phyloP scores from a whole-genome alignment of 2,329 filamentous ascomycete species.

The Exophiala calicioides region DNA sequence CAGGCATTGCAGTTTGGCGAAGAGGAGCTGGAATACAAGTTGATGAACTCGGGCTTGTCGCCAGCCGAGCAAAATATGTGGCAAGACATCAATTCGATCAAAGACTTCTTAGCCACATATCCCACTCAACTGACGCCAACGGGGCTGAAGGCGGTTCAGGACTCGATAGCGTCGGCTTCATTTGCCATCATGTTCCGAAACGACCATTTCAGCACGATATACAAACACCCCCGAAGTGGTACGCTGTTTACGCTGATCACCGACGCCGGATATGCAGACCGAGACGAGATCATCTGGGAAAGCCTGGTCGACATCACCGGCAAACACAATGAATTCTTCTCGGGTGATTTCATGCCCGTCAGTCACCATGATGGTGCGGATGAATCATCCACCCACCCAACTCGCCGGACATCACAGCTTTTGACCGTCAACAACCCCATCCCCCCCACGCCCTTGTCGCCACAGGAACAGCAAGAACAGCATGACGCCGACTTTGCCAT shows the following conservation, averaged over 20 bases:
- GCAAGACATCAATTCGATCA: slow-evolving; percentile 81
- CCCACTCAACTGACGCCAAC: slow-evolving; percentile 84
- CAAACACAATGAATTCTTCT: slow-evolving; percentile 77
- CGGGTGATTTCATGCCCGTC: slow-evolving; percentile 87
- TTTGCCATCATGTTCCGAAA: slow-evolving; percentile 94
- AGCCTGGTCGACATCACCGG: slow-evolving; percentile 86
- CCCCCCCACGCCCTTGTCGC: slow-evolving; percentile 36
- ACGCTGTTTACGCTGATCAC: slow-evolving; percentile 84
- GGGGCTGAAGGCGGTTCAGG: slow-evolving; percentile 73
- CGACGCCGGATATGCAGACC: slow-evolving; percentile 82
- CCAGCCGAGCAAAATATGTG: slow-evolving; percentile 75
- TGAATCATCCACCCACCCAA: slow-evolving; percentile 19
- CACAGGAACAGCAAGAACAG: slow-evolving; percentile 70
- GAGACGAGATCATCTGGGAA: slow-evolving; percentile 96
- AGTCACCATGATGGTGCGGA: slow-evolving; percentile 51
- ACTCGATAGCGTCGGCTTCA: slow-evolving; percentile 70
- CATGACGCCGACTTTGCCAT: slow-evolving; percentile 70
- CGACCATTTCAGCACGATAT: slow-evolving; percentile 93
- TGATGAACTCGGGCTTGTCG: slow-evolving; percentile 64
- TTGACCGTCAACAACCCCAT: slow-evolving; percentile 13
- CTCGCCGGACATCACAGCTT: slow-evolving; percentile 23
- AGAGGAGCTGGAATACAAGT: slow-evolving; percentile 81
- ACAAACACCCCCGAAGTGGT: slow-evolving; percentile 77
- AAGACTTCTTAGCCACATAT: slow-evolving; percentile 73
- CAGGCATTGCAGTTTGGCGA: slow-evolving; percentile 86